Evolutionary conservation across 2,329 filamentous ascomycete species (phyloP), one percentile per base, ranked within the genome.

Genomic region (Penicillium sumatraense): DNA sequence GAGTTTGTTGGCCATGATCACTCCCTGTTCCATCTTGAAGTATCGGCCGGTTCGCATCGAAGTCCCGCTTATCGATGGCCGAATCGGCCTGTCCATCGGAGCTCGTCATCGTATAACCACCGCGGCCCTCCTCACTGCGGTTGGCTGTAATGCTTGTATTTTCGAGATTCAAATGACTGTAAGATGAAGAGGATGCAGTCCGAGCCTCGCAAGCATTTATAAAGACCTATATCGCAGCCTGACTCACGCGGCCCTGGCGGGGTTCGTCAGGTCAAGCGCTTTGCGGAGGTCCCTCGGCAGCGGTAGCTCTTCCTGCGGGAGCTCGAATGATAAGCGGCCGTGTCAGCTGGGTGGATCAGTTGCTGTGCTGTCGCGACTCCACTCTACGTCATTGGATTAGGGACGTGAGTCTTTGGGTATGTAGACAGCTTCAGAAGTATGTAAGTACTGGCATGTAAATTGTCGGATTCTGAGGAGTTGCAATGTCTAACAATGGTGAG

Each of bases 11-110:
- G 46, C 52, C 35, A n/a, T 53, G 29, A 5, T 49, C 52, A 9
- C 64, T 59, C 8, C 56, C 36, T 1, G 57, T 48, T 24, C 54
- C 49, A 14, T 63, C 66, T 6, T 64, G 59, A n/a, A 70, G 60
- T 5, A 73, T 56, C 9, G 73, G 66, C 29, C 77, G 72, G 57
- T 79, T 69, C 21, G 69, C 63, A 62, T 81, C 78, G 58, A 80
- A 80, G 60, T 80, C 78, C 18, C 78, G 73, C 59, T 78, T 77
- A 61, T 79, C 76, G 58, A 80, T 75, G 33, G 56, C 42, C 9
- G 61, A 26, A 26, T 57, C 49, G n/a, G 46, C 11, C 36, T 58
- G 64, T 47, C 59, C 57, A 51, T 63, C 61, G n/a, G 60, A 58
- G 31, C 51, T 55, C 6, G 68, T 51, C 71, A 72, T 73, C 7